Evolutionary conservation across 2,329 filamentous ascomycete species (phyloP).

Genomic region (Claviceps arundinis): DNA sequence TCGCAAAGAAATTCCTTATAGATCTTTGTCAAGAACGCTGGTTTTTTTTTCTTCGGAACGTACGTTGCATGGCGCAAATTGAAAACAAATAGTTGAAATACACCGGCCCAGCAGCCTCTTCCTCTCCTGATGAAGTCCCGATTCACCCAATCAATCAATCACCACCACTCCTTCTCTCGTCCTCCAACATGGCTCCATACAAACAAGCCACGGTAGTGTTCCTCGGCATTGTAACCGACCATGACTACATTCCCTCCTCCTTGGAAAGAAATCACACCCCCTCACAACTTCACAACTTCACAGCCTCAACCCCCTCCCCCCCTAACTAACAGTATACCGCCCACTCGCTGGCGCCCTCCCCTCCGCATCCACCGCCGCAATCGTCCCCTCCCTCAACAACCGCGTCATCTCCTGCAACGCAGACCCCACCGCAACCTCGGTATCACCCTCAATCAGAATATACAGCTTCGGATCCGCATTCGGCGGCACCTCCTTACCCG

Average conservation of each 20-base stretch:
- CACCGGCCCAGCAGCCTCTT: too few relatives aligned
- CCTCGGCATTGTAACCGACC: too few relatives aligned
- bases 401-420: conserved; percentile 85
- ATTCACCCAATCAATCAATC: not conserved
- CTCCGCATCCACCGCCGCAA: conserved; percentile 80
- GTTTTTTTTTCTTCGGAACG: not conserved
- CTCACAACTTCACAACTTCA: not conserved
- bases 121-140: not conserved
- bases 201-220: too few relatives aligned
- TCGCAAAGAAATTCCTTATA: not conserved
- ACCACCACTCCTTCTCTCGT: too few relatives aligned
- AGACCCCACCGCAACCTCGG: conserved; percentile 78
- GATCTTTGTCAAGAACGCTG: not conserved
- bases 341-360: conserved; percentile 64
- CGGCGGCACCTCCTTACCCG: conserved; percentile 65
- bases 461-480: conserved; percentile 86
- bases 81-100: not conserved
- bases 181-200: too few relatives aligned
- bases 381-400: conserved; percentile 76
- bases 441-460: conserved; percentile 94
- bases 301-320: not conserved
- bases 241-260: too few relatives aligned
- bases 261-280: not conserved
- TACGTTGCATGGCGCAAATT: not conserved
- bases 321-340: conserved; percentile 72